These are phyloP conservation scores for Alternaria longipes DNA, from an alignment of 2,329 filamentous ascomycete genomes.

Conservation along the genomic window DNA sequence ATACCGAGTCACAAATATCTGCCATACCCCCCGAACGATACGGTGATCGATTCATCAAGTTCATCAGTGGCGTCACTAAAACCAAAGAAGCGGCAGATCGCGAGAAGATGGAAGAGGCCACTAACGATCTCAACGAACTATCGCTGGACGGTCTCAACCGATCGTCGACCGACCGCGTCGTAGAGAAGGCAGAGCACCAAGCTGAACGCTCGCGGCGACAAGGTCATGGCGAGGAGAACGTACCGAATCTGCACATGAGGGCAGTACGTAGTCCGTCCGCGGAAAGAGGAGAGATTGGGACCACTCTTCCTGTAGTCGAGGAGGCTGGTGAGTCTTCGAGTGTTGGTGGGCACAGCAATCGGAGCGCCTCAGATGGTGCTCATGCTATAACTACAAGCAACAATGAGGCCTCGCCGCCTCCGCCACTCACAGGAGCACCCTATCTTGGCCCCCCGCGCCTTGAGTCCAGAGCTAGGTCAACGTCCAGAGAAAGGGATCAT, in stretches of 20 bases:
- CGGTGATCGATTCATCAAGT: slow-evolving; percentile 91
- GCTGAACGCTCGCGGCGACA: slow-evolving; percentile 65
- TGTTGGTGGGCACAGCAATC: slow-evolving; percentile 66
- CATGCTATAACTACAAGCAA: slow-evolving; percentile 10
- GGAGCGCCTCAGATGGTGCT: slow-evolving; percentile 39
- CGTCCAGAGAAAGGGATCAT: slow-evolving; percentile 36
- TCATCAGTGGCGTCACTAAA: slow-evolving; percentile 90
- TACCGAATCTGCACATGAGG: slow-evolving; percentile 69
- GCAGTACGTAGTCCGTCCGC: slow-evolving; percentile 66
- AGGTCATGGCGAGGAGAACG: slow-evolving; percentile 61
- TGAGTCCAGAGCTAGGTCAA: slow-evolving; percentile 20
- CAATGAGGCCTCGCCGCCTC: slow-evolving; percentile 22
- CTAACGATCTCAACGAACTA: slow-evolving; percentile 48
- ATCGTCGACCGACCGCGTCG: slow-evolving; percentile 61
- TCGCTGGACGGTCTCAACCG: slow-evolving; percentile 51
- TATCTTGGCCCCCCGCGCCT: slow-evolving; percentile 21
- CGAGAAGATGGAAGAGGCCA: slow-evolving; percentile 52
- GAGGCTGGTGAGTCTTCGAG: slow-evolving; percentile 83
- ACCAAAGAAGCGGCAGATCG: slow-evolving; percentile 82
- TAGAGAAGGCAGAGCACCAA: slow-evolving; percentile 69
- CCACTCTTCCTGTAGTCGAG: slow-evolving; percentile 83
- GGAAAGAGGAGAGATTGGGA: slow-evolving; percentile 64
- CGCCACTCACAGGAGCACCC: slow-evolving; percentile 34
- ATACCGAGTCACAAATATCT: slow-evolving; percentile 87
- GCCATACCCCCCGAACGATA: slow-evolving; percentile 90